phyloP scores from a whole-genome alignment of 352 stramenopile genomes.

The Phytopythium chamaehyphon region DNA sequence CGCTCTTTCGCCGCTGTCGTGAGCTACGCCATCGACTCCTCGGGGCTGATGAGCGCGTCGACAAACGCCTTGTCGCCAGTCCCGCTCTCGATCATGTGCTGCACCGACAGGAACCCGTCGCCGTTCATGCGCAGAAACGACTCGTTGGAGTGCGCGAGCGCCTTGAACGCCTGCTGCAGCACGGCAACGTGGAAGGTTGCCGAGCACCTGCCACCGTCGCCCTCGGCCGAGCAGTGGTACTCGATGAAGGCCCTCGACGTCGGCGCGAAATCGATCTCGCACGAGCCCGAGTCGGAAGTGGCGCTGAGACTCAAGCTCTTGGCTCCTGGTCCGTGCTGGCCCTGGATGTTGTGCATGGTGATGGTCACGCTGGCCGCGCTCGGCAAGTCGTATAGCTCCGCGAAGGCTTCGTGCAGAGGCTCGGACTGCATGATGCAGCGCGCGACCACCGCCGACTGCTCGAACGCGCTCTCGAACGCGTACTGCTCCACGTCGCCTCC shows the following conservation, averaged over 20 bases:
- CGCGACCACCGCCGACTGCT: slow-evolving; percentile 64
- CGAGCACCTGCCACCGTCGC: slow-evolving; percentile 20
- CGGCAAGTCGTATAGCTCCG: slow-evolving; percentile 80
- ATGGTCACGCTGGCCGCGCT: slow-evolving; percentile 78
- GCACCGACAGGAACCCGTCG: slow-evolving; percentile 75
- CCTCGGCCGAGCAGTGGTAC: slow-evolving; percentile 52
- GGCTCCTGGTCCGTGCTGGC: slow-evolving; percentile 5
- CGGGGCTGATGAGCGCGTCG: slow-evolving; percentile 74
- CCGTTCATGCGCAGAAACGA: slow-evolving; percentile 82
- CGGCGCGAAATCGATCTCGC: slow-evolving; percentile 74
- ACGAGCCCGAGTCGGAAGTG: slow-evolving; percentile 66
- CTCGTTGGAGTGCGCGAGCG: slow-evolving; percentile 67
- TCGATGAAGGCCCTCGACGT: slow-evolving; percentile 80
- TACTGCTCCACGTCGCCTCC: slow-evolving; percentile 60
- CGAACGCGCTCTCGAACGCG: slow-evolving; percentile 79
- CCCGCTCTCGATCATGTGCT: slow-evolving; percentile 75
- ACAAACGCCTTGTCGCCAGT: slow-evolving; percentile 77
- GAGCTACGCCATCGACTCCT: slow-evolving; percentile 47
- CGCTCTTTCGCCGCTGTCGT: neutral
- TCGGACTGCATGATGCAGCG: slow-evolving; percentile 83
- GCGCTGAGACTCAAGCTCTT: slow-evolving; percentile 66
- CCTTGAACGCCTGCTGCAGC: slow-evolving; percentile 81
- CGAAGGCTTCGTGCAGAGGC: slow-evolving; percentile 74
- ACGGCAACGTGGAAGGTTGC: slow-evolving; percentile 80
- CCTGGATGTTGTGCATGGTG: slow-evolving; percentile 41